Evolutionary conservation across 202 grass and related monocot genomes (phyloP).

Genomic region (Eragrostis tef): DNA sequence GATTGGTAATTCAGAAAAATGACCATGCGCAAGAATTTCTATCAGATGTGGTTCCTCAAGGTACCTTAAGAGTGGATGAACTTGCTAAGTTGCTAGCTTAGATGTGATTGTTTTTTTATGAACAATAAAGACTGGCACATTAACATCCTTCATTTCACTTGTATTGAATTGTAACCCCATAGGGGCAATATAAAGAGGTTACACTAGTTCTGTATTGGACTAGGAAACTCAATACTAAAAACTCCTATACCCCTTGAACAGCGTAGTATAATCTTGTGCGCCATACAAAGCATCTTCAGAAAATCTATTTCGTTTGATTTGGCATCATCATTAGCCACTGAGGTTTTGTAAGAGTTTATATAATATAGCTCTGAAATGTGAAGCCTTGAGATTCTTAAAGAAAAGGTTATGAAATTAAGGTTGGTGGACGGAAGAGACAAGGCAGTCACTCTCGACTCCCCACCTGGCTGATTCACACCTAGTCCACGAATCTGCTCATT

Average conservation of each 20-base stretch:
- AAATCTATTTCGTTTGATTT: constrained; percentile 2
- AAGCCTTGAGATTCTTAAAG: not conserved
- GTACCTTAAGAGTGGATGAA: constrained; percentile 85
- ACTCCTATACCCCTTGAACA: not conserved
- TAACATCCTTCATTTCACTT: not conserved
- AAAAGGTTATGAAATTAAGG: no score
- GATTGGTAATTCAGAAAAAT: constrained; percentile 45
- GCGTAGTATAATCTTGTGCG: not conserved
- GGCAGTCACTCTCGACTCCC: no score
- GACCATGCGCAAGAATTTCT: constrained; percentile 49
- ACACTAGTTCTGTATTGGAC: no score
- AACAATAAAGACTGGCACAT: not conserved
- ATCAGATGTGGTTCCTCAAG: constrained; percentile 65
- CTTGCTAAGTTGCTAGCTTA: constrained; percentile 80
- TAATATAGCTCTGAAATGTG: not conserved
- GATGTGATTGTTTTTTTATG: constrained; percentile 15
- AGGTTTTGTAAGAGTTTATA: not conserved
- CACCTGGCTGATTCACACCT: no score
- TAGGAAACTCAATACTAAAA: no score
- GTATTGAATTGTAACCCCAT: no score
- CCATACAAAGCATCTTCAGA: not conserved
- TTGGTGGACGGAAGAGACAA: no score
- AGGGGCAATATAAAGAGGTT: constrained; percentile 24
- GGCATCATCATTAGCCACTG: not conserved
- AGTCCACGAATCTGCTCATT: no score